Evolutionary conservation across 2,329 filamentous ascomycete genomes (phyloP).

Genomic region (Cryphonectria nitschkei): DNA sequence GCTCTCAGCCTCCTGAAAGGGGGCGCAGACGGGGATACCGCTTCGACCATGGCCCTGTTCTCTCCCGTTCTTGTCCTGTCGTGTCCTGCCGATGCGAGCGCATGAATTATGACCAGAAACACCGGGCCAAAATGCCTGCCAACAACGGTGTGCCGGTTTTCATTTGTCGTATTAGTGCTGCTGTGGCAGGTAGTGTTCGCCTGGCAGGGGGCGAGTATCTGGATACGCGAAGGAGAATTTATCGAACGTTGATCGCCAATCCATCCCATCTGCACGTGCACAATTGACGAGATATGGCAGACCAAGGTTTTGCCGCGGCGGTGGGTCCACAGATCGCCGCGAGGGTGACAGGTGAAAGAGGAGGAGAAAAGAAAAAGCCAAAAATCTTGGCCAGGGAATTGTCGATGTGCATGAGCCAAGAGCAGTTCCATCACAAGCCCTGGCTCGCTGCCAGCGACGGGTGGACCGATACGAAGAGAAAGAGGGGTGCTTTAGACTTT

Average conservation of each 20-base stretch:
- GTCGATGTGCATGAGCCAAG: not conserved
- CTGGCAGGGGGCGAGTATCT: not conserved
- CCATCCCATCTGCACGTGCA: not conserved
- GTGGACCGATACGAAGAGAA: conserved; percentile 4
- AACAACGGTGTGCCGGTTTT: not conserved
- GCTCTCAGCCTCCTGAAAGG: conserved; percentile 26
- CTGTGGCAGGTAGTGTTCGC: not conserved
- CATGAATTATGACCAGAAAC: not conserved
- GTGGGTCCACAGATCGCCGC: not conserved
- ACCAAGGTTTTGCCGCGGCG: not conserved
- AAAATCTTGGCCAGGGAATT: not conserved
- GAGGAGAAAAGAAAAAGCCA: not conserved
- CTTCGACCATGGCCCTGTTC: conserved; percentile 18
- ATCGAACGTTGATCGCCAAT: not conserved
- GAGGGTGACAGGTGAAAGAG: not conserved
- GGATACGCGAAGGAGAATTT: conserved; percentile 10
- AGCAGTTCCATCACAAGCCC: not conserved
- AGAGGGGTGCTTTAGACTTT: not conserved
- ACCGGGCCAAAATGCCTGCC: not conserved
- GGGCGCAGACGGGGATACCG: conserved; percentile 18
- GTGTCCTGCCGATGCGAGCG: not conserved
- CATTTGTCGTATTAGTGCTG: not conserved
- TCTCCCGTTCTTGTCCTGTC: not conserved
- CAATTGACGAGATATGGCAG: conserved; percentile 11
- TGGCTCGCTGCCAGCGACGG: not conserved